Conservation (phyloP, 306 rosid species). For the Macrotyloma uniflorum region DNA sequence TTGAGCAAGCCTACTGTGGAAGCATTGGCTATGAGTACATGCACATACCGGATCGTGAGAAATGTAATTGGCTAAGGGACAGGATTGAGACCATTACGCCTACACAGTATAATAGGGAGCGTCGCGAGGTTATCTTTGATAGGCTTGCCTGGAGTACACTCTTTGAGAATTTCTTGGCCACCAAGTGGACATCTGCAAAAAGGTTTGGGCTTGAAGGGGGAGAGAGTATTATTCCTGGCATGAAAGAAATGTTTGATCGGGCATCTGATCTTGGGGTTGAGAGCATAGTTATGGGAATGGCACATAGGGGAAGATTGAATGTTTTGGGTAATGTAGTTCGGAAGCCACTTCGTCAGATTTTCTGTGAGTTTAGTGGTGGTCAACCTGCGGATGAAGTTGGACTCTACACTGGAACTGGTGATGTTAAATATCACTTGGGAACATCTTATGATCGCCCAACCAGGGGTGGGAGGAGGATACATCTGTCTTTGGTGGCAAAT, state of each 20-base stretch:
- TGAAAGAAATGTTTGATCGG: conserved; percentile 95
- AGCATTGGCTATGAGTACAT: conserved; percentile 89
- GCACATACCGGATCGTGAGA: conserved; percentile 84
- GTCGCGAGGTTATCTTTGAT: conserved; percentile 86
- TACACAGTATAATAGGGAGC: conserved; percentile 64
- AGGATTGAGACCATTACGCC: conserved; percentile 82
- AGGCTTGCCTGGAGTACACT: conserved; percentile 95
- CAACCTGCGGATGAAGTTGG: conserved; percentile 80
- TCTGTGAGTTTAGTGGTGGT: conserved; percentile 88
- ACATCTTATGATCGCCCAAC: conserved; percentile 97
- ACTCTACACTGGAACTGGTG: conserved; percentile 96
- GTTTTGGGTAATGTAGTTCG: conserved; percentile 92
- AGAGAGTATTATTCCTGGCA: conserved; percentile 89
- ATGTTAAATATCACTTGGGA: conserved; percentile 94
- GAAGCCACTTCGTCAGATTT: conserved; percentile 89
- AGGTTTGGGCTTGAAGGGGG: conserved; percentile 98
- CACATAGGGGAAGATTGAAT: conserved; percentile 91
- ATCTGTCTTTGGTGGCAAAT: conserved; percentile 85
- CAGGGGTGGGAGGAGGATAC: conserved; percentile 87
- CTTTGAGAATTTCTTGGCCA: conserved; percentile 92
- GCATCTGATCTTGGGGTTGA: conserved; percentile 90
- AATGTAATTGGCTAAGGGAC: conserved; percentile 91
- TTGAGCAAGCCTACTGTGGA: conserved; percentile 94
- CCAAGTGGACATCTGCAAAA: conserved; percentile 91
- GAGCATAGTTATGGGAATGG: conserved; percentile 94